A percentile compares a stretch with the other conserved stretches of the same genome.
phyloP scores from a whole-genome alignment of 257 asterid species.

The Echium plantagineum region DNA sequence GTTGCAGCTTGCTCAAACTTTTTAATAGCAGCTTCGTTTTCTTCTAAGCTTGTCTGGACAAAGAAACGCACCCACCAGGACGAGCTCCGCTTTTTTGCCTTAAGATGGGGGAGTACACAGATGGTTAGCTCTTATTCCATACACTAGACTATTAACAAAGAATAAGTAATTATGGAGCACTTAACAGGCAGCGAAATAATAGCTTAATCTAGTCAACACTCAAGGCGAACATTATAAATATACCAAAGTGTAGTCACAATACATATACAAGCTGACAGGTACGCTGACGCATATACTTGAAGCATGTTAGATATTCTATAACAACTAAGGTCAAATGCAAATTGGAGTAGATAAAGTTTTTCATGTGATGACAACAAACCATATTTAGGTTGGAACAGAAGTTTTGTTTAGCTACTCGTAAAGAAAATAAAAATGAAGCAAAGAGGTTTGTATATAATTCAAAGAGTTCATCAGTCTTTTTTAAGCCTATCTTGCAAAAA shows the following conservation, averaged over 20 bases:
- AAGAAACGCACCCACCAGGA: slow-evolving; percentile 85
- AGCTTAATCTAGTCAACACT: background rate
- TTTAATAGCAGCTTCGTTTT: slow-evolving; percentile 61
- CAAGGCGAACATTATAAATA: background rate
- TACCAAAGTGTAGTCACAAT: too few species aligned
- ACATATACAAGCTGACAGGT: too few species aligned
- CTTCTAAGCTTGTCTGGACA: slow-evolving; percentile 68
- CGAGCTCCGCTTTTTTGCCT: slow-evolving; percentile 80
- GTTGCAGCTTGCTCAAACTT: slow-evolving; percentile 63
- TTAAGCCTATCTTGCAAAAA: too few species aligned
- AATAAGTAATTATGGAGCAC: background rate
- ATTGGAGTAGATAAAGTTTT: too few species aligned
- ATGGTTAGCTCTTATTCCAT: background rate
- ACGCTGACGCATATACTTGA: background rate
- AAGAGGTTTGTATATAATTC: background rate
- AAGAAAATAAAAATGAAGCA: background rate
- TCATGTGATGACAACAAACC: background rate
- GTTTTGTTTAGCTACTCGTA: background rate
- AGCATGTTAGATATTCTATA: too few species aligned
- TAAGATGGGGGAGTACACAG: slow-evolving; percentile 1
- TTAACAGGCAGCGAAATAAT: background rate
- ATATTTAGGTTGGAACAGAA: background rate
- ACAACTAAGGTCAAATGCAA: too few species aligned
- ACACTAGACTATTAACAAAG: background rate
- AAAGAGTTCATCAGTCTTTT: background rate